Evolutionary conservation across 345 rosid genomes (phyloP), one percentile per base, ranked within the genome.

Genomic region (Durio zibethinus): DNA sequence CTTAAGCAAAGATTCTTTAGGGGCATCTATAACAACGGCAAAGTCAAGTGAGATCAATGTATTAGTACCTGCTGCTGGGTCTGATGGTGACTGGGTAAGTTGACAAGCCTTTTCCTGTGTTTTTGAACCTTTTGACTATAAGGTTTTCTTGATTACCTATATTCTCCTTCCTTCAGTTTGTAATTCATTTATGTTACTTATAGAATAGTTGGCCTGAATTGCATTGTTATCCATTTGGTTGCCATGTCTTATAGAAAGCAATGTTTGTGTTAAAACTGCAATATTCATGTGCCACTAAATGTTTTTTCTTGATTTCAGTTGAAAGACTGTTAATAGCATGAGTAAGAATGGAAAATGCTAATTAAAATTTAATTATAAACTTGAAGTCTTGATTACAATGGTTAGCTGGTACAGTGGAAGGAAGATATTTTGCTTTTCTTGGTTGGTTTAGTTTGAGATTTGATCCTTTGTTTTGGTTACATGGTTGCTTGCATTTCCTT

Each of bases 31-130:
- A 84, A 92, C 97, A 53, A 96, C 99, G 53, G 98, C 99, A 73
- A 96, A 96, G 84, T 90, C 98, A 10, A 93, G 96, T 71, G 98
- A 93, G 87, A 88, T 93, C 85, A 96, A 96, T 81, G 89, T 93
- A 29, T 77, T 96, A 89, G 91, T 96, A 43, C 99, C 98, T 21
- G 92, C 89, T 82, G 77, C 88, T 6, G 80, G 83, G 63, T 84
- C 93, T 81, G 86, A 86, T 76, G 86, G 86, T 64, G 99, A 96
- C 50, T 89, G 94, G 99, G 99, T 95, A 91, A 71, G 88, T 70
- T 40, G 10, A 25, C n/a, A 5, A 52, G 42, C 52, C 69, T 54
- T 12, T 54, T 12, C 21, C 31, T 59, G 11, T 31, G 74, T 36
- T 10, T 20, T 31, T 50, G 1, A 25, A 68, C 42, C 40, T 38